Base-by-base conservation (phyloP, 2,329 filamentous ascomycete species). In the Botrytis sinoallii region DNA sequence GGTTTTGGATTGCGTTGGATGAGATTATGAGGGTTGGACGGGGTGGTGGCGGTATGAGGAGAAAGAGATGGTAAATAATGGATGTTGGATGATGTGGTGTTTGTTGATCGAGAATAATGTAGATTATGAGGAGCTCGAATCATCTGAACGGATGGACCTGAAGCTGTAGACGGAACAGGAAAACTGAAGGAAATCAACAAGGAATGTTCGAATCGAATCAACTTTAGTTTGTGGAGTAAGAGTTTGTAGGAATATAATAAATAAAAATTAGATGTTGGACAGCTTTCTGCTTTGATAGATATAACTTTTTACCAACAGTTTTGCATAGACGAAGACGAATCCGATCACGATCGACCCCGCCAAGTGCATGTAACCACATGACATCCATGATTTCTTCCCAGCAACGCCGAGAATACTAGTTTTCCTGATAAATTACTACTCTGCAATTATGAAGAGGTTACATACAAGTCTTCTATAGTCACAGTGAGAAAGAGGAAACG, bases 1-100 rank as follows among this genome's bases (percentile, higher is more conserved):
- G 76, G 77, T 75, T 74, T 67, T 74, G 74, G 71, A 76, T 78
- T 74, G 77, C 75, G 48, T 73, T 78, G 52, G 69, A 76, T 63
- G 74, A 77, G 71, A 72, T 74, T 10, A 75, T 71, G 46, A 68
- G 57, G 59, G 57, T 75, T 4, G 64, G 66, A 29, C n/a, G 40
- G n/a, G 64, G 69, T 32, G 48, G 44, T 12, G 40, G 61, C 1
- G 48, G 35, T n/a, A 46, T 38, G 29, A 44, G 63, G 48, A 68
- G 22, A 29, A 68, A 16, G 3, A 72, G 52, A 64, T 64, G 69
- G 69, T 64, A 32, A 25, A 38, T 71, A 4, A 7, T 59, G 57
- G n/a, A 14, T 5, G 29, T 6, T 59, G 57, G 20, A 1, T 42
- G n/a, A 35, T 40, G 32, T 35, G 40, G 68, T 35, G 40, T 46